Percentiles rank a stretch among this genome's conserved stretches.
These are phyloP conservation scores for Cetradonia linearis DNA, from an alignment of 495 filamentous ascomycete species.

Conservation along the genomic window DNA sequence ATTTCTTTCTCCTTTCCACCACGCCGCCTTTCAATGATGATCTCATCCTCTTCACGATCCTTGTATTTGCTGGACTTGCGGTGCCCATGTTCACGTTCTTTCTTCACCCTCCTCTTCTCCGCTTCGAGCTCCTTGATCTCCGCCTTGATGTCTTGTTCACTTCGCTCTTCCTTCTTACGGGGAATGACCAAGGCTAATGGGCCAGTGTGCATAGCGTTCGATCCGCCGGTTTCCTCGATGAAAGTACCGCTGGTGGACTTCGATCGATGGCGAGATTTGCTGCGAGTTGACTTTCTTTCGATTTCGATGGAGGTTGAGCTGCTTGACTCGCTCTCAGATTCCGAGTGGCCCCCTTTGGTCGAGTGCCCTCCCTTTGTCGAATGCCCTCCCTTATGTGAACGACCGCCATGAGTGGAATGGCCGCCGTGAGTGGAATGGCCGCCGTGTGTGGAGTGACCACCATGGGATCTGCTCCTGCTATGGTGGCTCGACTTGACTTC, in stretches of 20 bases:
- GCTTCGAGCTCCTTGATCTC: conserved; percentile 49
- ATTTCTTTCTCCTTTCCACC: conserved; percentile 37
- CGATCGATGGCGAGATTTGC: conserved; percentile 29
- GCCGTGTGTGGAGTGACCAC: conserved; percentile 17
- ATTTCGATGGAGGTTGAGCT: conserved; percentile 14
- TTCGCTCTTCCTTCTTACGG: conserved; percentile 27
- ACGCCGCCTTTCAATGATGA: conserved; percentile 37
- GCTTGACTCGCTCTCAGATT: conserved; percentile 14
- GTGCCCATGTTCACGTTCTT: conserved; percentile 34
- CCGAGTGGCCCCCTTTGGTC: conserved; percentile 10
- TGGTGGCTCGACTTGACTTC: conserved; percentile 10
- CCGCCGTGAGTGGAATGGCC: conserved; percentile 17
- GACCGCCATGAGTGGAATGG: conserved; percentile 15
- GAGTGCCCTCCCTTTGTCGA: conserved; percentile 16
- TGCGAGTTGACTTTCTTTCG: conserved; percentile 16
- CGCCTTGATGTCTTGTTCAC: conserved; percentile 47
- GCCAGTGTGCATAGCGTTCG: conserved; percentile 40
- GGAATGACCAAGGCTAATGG: conserved; percentile 47
- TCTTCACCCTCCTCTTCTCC: conserved; percentile 34
- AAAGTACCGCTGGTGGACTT: conserved; percentile 29
- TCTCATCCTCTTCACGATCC: conserved; percentile 46
- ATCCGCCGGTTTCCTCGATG: conserved; percentile 37
- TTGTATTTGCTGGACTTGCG: conserved; percentile 46
- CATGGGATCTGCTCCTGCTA: conserved; percentile 14
- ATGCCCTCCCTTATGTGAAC: conserved; percentile 14